Evolutionary conservation across 192 early-diverging fungal species (phyloP).

Genomic region (Linnemannia zychae): DNA sequence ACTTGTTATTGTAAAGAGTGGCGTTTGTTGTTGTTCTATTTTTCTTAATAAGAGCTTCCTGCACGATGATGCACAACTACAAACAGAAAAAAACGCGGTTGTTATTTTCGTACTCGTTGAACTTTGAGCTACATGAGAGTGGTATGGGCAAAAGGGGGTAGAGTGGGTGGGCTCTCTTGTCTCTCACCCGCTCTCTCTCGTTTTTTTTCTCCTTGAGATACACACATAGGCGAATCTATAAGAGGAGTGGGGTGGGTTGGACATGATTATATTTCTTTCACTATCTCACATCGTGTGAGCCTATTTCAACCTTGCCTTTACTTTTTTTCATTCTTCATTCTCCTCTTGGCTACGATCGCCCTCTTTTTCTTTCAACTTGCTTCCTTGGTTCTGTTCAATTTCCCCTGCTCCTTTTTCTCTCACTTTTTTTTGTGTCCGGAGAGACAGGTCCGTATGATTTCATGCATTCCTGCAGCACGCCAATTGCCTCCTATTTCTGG

Average conservation of each 20-base stretch:
- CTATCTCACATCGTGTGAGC: background rate
- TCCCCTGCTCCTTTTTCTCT: background rate
- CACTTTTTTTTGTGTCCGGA: background rate
- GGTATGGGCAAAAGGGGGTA: background rate
- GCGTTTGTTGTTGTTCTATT: background rate
- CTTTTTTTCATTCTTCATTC: constrained; percentile 7
- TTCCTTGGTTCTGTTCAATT: background rate
- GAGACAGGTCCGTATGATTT: background rate
- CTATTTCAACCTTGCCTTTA: background rate
- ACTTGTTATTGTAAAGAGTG: background rate
- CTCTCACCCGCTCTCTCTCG: background rate
- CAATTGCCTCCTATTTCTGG: background rate
- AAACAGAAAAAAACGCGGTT: background rate
- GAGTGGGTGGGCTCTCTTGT: background rate
- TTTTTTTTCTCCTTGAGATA: no score
- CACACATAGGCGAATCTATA: background rate
- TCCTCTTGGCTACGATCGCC: background rate
- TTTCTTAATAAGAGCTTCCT: background rate
- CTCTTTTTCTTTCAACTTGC: background rate
- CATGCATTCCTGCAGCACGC: background rate
- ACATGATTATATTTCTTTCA: background rate
- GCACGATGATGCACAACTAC: background rate
- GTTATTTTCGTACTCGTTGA: background rate
- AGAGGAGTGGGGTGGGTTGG: background rate
- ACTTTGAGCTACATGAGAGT: background rate